phyloP scores from a whole-genome alignment of 495 filamentous ascomycete genomes.

The Annulohypoxylon moriforme region DNA sequence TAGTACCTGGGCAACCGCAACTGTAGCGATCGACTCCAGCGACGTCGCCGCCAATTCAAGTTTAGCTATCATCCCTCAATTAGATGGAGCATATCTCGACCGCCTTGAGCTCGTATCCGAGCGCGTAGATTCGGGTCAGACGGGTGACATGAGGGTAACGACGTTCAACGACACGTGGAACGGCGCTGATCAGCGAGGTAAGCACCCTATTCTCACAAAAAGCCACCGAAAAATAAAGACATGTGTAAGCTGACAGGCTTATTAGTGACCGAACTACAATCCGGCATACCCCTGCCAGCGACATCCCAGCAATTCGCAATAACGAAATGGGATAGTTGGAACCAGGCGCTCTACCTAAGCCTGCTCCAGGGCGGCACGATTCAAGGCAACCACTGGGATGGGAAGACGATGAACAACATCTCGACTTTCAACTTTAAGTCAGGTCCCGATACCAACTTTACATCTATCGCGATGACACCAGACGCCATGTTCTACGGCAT shows the following conservation, averaged over 20 bases:
- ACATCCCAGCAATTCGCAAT: conserved; percentile 40
- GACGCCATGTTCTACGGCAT: conserved; percentile 46
- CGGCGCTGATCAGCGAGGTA: conserved; percentile 29
- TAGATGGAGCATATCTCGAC: conserved; percentile 23
- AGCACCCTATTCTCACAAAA: background rate
- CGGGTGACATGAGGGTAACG: conserved; percentile 38
- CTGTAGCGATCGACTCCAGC: conserved; percentile 31
- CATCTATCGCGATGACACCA: conserved; percentile 37
- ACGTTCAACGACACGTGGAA: conserved; percentile 38
- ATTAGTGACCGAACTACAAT: conserved; percentile 39
- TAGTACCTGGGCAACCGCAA: conserved; percentile 29
- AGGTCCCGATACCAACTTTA: conserved; percentile 36
- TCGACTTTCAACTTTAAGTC: conserved; percentile 21
- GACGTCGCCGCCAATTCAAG: conserved; percentile 39
- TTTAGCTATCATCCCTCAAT: conserved; percentile 33
- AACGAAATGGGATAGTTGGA: conserved; percentile 38
- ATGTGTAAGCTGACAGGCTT: conserved; percentile 15
- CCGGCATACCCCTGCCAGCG: conserved; percentile 33
- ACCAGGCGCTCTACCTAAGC: conserved; percentile 30
- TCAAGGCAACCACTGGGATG: conserved; percentile 32
- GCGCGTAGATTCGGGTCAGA: conserved; percentile 13
- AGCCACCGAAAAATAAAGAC: background rate
- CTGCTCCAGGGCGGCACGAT: conserved; percentile 27
- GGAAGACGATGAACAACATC: conserved; percentile 22
- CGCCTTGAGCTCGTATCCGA: conserved; percentile 40